Conservation (phyloP, 1,284 basidiomycete genomes). For the Phenoliferia sp. region DNA sequence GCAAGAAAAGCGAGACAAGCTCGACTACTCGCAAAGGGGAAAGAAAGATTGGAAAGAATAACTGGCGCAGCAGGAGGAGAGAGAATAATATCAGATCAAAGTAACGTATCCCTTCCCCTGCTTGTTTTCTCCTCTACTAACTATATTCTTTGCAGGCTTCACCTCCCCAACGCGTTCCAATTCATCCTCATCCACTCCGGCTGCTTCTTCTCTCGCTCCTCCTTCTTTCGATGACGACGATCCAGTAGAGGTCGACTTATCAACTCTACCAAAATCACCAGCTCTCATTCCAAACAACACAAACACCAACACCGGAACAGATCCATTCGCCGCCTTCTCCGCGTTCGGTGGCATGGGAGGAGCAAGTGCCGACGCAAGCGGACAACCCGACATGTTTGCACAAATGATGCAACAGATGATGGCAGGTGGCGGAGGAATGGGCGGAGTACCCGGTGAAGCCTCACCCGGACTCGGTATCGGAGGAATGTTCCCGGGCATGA, state of each 20-base stretch:
- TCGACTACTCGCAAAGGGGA: slow-evolving; percentile 35
- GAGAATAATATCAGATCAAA: slow-evolving; percentile 19
- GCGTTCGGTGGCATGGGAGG: background rate
- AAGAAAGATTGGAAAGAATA: slow-evolving; percentile 37
- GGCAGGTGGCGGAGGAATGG: slow-evolving; percentile 12
- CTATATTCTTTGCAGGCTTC: slow-evolving; percentile 1
- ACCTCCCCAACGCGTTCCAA: background rate
- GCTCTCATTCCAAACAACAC: background rate
- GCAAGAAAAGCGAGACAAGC: slow-evolving; percentile 24
- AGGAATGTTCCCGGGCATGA: background rate
- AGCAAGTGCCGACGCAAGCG: background rate
- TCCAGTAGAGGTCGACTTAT: slow-evolving; percentile 36
- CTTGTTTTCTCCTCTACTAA: background rate
- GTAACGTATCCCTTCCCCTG: slow-evolving; percentile 1
- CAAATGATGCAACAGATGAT: slow-evolving; percentile 32
- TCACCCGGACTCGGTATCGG: background rate
- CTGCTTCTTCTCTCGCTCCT: slow-evolving; percentile 11
- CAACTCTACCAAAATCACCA: slow-evolving; percentile 6
- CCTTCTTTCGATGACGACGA: slow-evolving; percentile 32
- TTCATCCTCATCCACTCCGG: slow-evolving; percentile 10
- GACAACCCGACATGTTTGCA: slow-evolving; percentile 23
- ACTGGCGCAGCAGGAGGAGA: slow-evolving; percentile 36
- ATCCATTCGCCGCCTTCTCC: background rate
- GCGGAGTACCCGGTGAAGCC: background rate
- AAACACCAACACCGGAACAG: slow-evolving; percentile 4